Evolutionary conservation across 306 rosid species (phyloP).

Genomic region (Vicia faba): DNA sequence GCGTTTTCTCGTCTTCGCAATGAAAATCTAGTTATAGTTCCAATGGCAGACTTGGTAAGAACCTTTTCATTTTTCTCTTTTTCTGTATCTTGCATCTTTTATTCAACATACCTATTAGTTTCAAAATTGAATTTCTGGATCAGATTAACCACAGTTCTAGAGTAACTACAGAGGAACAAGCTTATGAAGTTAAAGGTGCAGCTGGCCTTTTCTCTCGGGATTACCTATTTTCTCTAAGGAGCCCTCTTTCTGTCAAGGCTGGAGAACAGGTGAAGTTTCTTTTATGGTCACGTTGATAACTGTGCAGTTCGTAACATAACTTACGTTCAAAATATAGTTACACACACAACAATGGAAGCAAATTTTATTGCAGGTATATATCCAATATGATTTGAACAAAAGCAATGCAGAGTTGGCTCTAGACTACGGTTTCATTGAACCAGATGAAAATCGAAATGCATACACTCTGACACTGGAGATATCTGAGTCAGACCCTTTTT

Average conservation of each 20-base stretch:
- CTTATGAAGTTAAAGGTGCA: conserved; percentile 79
- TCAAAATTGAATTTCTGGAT: conserved; percentile 33
- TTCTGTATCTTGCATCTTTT: conserved; percentile 16
- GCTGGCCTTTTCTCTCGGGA: conserved; percentile 97
- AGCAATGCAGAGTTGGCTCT: conserved; percentile 94
- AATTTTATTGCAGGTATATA: conserved; percentile 59
- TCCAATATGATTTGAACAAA: conserved; percentile 84
- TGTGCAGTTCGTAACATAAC: conserved; percentile 10
- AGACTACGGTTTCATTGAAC: conserved; percentile 90
- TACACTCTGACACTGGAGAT: conserved; percentile 76
- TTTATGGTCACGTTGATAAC: conserved; percentile 1
- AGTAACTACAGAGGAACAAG: conserved; percentile 80
- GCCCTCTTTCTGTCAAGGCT: conserved; percentile 81
- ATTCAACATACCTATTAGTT: neutral
- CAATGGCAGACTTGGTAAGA: conserved; percentile 85
- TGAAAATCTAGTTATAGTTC: conserved; percentile 83
- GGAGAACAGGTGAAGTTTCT: conserved; percentile 76
- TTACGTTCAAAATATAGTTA: conserved; percentile 1
- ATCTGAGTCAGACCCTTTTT: conserved; percentile 79
- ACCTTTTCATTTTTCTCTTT: conserved; percentile 35
- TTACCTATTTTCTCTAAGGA: conserved; percentile 69
- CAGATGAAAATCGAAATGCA: conserved; percentile 55
- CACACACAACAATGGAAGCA: conserved; percentile 21
- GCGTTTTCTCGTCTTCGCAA: conserved; percentile 87
- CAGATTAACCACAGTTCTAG: conserved; percentile 85